Evolutionary conservation across 768 basidiomycete genomes (phyloP).

Genomic region (Royoungia palumana): DNA sequence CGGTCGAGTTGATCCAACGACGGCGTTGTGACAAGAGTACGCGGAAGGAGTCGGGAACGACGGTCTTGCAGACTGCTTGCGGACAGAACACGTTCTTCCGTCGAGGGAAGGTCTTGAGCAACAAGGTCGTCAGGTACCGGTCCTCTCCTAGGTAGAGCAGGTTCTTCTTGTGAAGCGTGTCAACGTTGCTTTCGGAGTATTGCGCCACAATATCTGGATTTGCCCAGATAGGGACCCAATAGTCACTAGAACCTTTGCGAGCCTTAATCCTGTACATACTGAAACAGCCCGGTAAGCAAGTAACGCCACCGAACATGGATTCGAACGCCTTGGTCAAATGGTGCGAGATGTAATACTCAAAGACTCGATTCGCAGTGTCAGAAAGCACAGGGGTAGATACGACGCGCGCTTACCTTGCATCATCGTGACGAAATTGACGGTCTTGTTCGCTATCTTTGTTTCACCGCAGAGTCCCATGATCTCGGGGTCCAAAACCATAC

Average conservation of each 20-base stretch:
- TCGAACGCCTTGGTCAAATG: slow-evolving; percentile 99
- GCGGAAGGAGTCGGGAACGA: slow-evolving; percentile 95
- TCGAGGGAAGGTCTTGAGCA: slow-evolving; percentile 99
- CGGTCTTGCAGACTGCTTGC: slow-evolving; percentile 97
- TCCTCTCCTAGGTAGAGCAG: slow-evolving; percentile 95
- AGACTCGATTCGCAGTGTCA: slow-evolving; percentile 53
- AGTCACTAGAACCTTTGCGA: slow-evolving; percentile 92
- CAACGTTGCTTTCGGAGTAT: slow-evolving; percentile 99
- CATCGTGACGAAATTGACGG: slow-evolving; percentile 98
- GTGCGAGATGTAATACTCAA: slow-evolving; percentile 99
- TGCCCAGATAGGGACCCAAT: slow-evolving; percentile 98
- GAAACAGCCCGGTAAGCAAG: slow-evolving; percentile 99
- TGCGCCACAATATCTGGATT: slow-evolving; percentile 99
- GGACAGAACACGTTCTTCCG: slow-evolving; percentile 99
- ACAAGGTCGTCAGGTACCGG: slow-evolving; percentile 95
- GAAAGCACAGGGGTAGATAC: neutral
- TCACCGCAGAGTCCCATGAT: slow-evolving; percentile 99
- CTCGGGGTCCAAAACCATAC: slow-evolving; percentile 95
- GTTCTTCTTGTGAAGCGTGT: slow-evolving; percentile 99
- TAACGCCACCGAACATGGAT: slow-evolving; percentile 99
- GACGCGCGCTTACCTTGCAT: slow-evolving; percentile 79
- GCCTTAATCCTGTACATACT: slow-evolving; percentile 99
- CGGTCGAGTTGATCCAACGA: slow-evolving; percentile 99
- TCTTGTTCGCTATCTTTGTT: slow-evolving; percentile 99
- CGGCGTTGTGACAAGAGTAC: slow-evolving; percentile 93